Percentiles rank a stretch among this genome's conserved stretches.
Conservation (phyloP, 1,139 yeast genomes). For the Arxiozyma heterogenica region DNA sequence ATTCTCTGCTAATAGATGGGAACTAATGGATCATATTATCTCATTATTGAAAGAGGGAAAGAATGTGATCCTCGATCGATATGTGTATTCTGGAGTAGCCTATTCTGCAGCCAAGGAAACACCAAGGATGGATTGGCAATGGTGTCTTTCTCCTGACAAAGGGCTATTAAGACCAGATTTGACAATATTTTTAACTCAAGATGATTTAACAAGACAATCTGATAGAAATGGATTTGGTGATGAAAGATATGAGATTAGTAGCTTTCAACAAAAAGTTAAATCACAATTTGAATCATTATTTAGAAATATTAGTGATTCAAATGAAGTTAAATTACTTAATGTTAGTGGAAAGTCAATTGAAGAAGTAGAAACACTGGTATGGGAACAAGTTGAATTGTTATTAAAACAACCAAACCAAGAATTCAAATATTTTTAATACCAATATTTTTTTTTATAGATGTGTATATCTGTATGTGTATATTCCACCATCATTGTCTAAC, state of each 20-base stretch:
- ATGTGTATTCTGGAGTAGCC: conserved; percentile 87
- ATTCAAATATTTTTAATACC: conserved; percentile 1
- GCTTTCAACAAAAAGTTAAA: conserved; percentile 65
- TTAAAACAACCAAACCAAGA: conserved; percentile 1
- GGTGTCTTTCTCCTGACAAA: conserved; percentile 75
- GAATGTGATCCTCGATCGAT: conserved; percentile 69
- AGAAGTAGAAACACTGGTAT: conserved; percentile 35
- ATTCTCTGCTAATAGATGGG: conserved; percentile 96
- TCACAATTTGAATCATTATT: conserved; percentile 33
- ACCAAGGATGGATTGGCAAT: conserved; percentile 45
- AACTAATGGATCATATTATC: conserved; percentile 45
- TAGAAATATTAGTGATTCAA: conserved; percentile 4
- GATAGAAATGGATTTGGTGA: conserved; percentile 80
- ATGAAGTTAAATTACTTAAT: conserved; percentile 38
- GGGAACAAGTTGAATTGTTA: conserved; percentile 4
- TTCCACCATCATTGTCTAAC: too few species aligned
- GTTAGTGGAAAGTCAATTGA: conserved; percentile 56
- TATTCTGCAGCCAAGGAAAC: conserved; percentile 71
- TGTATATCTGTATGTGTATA: too few species aligned
- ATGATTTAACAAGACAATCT: conserved; percentile 36
- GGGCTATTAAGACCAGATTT: conserved; percentile 87
- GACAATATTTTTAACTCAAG: conserved; percentile 65
- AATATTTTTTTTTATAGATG: background rate
- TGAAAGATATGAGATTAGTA: conserved; percentile 74
- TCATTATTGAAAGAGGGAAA: conserved; percentile 41